Evolutionary conservation across 148 eudicot species (phyloP), one percentile per base, ranked within the genome.

Genomic region (Bassia scoparia): DNA sequence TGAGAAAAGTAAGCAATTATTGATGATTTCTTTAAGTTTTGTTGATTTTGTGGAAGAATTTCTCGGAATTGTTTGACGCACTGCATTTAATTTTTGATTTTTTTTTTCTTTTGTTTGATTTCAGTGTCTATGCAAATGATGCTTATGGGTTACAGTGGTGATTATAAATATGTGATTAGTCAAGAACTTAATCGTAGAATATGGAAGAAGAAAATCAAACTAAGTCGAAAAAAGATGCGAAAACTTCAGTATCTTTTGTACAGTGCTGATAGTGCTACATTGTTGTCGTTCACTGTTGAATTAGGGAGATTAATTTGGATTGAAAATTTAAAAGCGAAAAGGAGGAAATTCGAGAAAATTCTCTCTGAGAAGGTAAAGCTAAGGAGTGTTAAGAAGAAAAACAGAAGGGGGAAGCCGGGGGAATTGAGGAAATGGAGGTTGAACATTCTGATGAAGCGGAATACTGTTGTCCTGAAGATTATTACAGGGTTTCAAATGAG

Each of bases 281-380:
- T 76, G 38, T 61, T 76, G 43, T 56, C 43, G 0, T 77, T 49
- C 37, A 77, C 79, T 70, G 64, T 70, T 52, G 46, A 61, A 29
- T 50, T 77, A 44, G 74, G 62, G 63, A 77, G 61, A 70, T 70
- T 52, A 29, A 10, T 77, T 70, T 77, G 74, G 79, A 62, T 33
- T 38, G 63, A 77, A 15, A 35, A 46, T 0, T 41, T 61, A 63
- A 62, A 4, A 27, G 35, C 27, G 4, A 62, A 63, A 46, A 38
- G 69, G 30, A 38, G 61, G 74, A 53, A 61, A 8, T 61, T 62
- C 21, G 79, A 70, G 74, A 62, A 53, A 70, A 77, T 52, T 26
- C 18, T 70, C 5, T 61, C 55, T 9, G 69, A 52, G 79, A 77
- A 70, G 79, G 41, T 77, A 21, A 77, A 44, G 37, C 37, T 24